These are phyloP conservation scores for Vigna reflexopilosa DNA, from an alignment of 306 rosid species.

Conservation along the genomic window DNA sequence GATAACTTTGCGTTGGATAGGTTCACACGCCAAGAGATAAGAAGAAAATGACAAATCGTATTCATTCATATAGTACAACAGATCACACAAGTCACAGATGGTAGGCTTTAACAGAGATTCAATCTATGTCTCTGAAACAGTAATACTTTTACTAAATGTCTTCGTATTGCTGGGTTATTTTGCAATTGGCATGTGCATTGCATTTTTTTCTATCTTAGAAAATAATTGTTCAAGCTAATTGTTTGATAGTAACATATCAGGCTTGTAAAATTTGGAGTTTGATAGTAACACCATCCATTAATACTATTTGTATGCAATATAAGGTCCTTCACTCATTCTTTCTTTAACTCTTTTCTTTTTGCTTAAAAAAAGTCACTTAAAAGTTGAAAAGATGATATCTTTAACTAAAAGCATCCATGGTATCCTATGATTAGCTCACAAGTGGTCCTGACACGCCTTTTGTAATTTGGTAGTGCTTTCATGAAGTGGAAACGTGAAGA, in stretches of 20 bases:
- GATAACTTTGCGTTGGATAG: constrained; percentile 27
- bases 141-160: background rate
- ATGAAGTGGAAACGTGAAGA: constrained; percentile 46
- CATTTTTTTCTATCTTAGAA: background rate
- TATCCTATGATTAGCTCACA: constrained; percentile 37
- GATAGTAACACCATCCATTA: no score
- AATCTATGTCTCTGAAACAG: background rate
- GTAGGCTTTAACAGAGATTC: background rate
- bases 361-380: background rate
- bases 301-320: no score
- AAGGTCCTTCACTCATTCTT: no score
- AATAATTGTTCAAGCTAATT: background rate
- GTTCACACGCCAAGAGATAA: constrained; percentile 30
- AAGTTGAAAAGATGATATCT: constrained; percentile 34
- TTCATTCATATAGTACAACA: constrained; percentile 27
- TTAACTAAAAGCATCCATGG: constrained; percentile 39
- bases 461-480: constrained; percentile 46
- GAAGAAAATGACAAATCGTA: constrained; percentile 40
- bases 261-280: background rate
- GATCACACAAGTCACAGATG: constrained; percentile 11
- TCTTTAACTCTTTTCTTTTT: background rate
- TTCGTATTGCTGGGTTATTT: background rate
- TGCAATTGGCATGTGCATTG: background rate
- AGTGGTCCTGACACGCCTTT: constrained; percentile 38
- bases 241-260: background rate